Base-by-base conservation (phyloP, 805 yeast genomes). In the Monosporozyma unispora region DNA sequence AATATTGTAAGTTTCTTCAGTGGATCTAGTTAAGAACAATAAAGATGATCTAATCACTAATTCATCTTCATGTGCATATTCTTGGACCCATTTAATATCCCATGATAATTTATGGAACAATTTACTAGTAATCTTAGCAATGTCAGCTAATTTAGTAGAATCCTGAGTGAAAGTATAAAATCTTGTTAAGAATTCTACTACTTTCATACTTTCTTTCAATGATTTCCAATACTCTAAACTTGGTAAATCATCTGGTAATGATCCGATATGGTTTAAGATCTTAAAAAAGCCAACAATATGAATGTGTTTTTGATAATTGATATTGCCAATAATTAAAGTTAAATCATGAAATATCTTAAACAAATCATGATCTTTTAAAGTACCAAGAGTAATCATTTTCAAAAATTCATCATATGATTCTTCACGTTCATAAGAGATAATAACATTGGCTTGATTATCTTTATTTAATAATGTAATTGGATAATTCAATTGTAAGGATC, bases 351-450 rank as follows among this genome's bases (percentile, higher is more conserved):
- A 51, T 8, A 72, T 40, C 14, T 65, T 63, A 27, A 61, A 48
- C 4, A 70, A 21, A 47, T 70, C 71, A 6, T 53, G 16, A 3
- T 51, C 53, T 1, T 66, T 51, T 11, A 71, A 38, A 12, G 40
- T 44, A 1, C 61, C 59, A 7, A 55, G 19, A 23, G 57, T 50
- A 4, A 62, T 9, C 23, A 50, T 54, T 1, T 51, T 46, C 21
- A 53, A 47, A 5, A 73, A 53, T 19, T 53, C 55, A 2, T 63
- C 59, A 46, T 64, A 64, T 29, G 66, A 54, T 18, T 51, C 47
- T 4, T 48, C 12, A 31, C 65, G 54, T 22, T 64, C 68, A 54
- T 82, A 83, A 10, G 75, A 69, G 0, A 76, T 76, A 47, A 75
- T 71, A 53, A 73, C 76, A 52, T 77, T 69, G 1, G 79, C 81